These are phyloP conservation scores for Hanseniaspora vineae DNA, from an alignment of 805 yeast species.

Conservation along the genomic window DNA sequence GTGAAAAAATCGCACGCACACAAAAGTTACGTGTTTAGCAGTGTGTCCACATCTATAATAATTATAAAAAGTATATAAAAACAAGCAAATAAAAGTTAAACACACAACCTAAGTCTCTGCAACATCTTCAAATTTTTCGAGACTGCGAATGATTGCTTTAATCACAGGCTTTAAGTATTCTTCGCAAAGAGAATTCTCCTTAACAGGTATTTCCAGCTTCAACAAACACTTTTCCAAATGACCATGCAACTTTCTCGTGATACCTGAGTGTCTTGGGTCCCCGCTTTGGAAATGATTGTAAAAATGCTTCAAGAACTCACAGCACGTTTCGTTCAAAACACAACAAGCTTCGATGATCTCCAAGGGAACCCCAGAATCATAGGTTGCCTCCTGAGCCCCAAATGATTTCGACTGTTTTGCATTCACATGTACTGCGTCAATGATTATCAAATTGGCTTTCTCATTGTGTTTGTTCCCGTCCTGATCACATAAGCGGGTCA, in stretches of 20 bases:
- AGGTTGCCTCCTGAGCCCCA: neutral
- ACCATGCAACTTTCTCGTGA: constrained; percentile 33
- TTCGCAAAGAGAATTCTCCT: constrained; percentile 11
- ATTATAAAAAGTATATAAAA: no score
- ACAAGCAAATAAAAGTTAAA: no score
- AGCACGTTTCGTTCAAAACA: constrained; percentile 56
- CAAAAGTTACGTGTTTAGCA: no score
- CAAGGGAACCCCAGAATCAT: neutral
- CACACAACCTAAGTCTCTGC: neutral
- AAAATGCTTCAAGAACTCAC: constrained; percentile 65
- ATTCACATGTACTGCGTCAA: constrained; percentile 36
- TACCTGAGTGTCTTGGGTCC: constrained; percentile 30
- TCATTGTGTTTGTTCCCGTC: constrained; percentile 16
- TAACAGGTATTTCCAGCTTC: constrained; percentile 35
- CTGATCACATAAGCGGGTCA: constrained; percentile 10
- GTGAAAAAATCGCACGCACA: no score
- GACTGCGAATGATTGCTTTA: constrained; percentile 4
- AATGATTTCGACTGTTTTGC: constrained; percentile 34
- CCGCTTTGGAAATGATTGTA: constrained; percentile 50
- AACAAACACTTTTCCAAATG: constrained; percentile 35
- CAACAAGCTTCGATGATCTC: constrained; percentile 37
- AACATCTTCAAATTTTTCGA: constrained; percentile 2
- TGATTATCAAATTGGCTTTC: constrained; percentile 28
- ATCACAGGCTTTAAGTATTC: constrained; percentile 3
- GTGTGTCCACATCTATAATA: no score